phyloP scores from a whole-genome alignment of 2,329 filamentous ascomycete genomes.

The Neoscytalidium dimidiatum region DNA sequence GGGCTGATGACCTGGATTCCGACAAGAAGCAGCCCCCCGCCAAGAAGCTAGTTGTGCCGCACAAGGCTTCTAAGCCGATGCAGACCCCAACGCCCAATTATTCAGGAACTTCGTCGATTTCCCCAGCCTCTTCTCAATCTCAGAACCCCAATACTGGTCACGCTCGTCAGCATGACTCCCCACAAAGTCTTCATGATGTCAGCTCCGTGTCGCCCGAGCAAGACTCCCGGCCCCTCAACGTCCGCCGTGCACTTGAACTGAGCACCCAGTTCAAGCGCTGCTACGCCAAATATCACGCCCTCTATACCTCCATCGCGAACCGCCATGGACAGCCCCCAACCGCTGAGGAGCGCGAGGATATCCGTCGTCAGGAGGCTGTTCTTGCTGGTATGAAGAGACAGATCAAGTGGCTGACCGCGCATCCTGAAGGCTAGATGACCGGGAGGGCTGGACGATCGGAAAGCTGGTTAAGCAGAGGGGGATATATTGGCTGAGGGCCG shows the following conservation, averaged over 20 bases:
- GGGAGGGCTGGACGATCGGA: too few relatives aligned
- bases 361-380: slow-evolving; percentile 43
- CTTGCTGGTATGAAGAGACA: slow-evolving; percentile 60
- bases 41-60: slow-evolving; percentile 24
- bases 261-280: slow-evolving; percentile 58
- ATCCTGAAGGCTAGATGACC: background rate
- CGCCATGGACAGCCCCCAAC: slow-evolving; percentile 49
- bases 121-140: slow-evolving; percentile 7
- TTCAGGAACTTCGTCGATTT: background rate
- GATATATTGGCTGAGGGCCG: too few relatives aligned
- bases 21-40: slow-evolving; percentile 15
- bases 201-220: slow-evolving; percentile 36
- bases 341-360: slow-evolving; percentile 51
- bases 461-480: background rate
- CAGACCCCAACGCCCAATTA: slow-evolving; percentile 14
- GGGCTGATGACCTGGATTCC: slow-evolving; percentile 41
- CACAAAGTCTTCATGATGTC: slow-evolving; percentile 28
- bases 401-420: slow-evolving; percentile 39
- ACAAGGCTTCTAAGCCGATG: slow-evolving; percentile 20
- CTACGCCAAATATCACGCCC: slow-evolving; percentile 59
- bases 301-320: slow-evolving; percentile 55
- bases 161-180: slow-evolving; percentile 29
- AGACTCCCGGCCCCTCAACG: slow-evolving; percentile 28
- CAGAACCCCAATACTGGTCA: slow-evolving; percentile 31
- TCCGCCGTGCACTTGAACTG: slow-evolving; percentile 45